A percentile compares a stretch with the other conserved stretches of the same genome.
Conservation (phyloP, 2,329 filamentous ascomycete species). For the Pezicula neosporulosa region DNA sequence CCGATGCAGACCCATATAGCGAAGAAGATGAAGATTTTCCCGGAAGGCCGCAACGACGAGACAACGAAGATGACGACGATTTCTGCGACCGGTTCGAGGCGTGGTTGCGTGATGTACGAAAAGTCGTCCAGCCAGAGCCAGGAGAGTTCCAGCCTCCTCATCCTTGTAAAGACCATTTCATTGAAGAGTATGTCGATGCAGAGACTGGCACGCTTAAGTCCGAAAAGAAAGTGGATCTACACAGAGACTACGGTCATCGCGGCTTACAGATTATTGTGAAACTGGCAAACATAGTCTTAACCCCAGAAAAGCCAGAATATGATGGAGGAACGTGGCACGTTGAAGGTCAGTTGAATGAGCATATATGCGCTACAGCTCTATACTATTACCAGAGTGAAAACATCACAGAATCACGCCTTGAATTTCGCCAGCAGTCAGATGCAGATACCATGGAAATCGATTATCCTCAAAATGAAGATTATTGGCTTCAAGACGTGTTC, state of each 20-base stretch:
- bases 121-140: constrained; percentile 8
- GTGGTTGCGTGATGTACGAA: constrained; percentile 3
- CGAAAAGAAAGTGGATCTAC: not conserved
- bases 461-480: constrained; percentile 8
- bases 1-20: not conserved
- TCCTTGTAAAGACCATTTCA: not conserved
- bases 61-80: constrained; percentile 11
- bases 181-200: not conserved
- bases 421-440: constrained; percentile 34
- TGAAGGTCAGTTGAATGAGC: constrained; percentile 40
- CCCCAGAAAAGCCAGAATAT: constrained; percentile 50
- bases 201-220: not conserved
- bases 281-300: constrained; percentile 55
- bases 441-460: not conserved
- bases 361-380: constrained; percentile 49
- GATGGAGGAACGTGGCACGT: constrained; percentile 45
- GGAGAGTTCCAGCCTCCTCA: constrained; percentile 3
- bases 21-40: constrained; percentile 20
- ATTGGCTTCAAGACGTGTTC: constrained; percentile 15
- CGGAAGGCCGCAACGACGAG: constrained; percentile 15
- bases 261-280: constrained; percentile 63
- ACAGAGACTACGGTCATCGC: constrained; percentile 7
- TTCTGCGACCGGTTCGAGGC: not conserved
- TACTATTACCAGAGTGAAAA: constrained; percentile 49
- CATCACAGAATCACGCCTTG: constrained; percentile 37